Evolutionary conservation across 345 rosid genomes (phyloP).

Genomic region (Firmiana major): DNA sequence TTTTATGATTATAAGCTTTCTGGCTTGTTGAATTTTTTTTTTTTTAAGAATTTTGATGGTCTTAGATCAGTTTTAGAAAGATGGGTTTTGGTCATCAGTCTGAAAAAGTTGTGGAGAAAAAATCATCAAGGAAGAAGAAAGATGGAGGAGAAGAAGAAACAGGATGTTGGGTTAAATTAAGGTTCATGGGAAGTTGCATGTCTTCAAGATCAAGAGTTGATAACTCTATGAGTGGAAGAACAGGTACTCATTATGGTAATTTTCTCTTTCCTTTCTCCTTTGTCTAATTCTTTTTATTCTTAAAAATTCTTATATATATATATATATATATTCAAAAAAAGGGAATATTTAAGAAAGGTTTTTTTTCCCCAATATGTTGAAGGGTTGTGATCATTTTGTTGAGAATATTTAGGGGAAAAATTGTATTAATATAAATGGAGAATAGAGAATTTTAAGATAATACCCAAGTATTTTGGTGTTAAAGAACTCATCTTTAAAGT

Average conservation of each 20-base stretch:
- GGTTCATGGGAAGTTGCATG: conserved; percentile 54
- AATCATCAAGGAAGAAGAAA: conserved; percentile 36
- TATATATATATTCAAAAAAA: background rate
- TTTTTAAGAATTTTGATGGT: background rate
- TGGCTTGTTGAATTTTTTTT: background rate
- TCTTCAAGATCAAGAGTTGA: conserved; percentile 84
- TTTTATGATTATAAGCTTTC: conserved; percentile 8
- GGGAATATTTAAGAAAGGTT: background rate
- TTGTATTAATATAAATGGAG: background rate
- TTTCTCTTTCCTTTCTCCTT: background rate
- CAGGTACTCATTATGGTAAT: conserved; percentile 40
- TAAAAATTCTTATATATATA: background rate
- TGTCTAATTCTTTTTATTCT: background rate
- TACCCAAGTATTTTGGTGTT: conserved; percentile 3
- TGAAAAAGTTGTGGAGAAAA: conserved; percentile 32
- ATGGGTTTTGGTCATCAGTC: conserved; percentile 38
- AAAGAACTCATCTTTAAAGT: conserved; percentile 1
- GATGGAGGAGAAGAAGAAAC: conserved; percentile 41
- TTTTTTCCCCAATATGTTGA: background rate
- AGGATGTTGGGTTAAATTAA: conserved; percentile 65
- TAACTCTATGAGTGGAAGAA: conserved; percentile 56
- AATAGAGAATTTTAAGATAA: background rate
- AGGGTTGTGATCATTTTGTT: background rate
- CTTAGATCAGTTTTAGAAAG: conserved; percentile 7
- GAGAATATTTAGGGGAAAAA: background rate